Conservation (phyloP, 495 filamentous ascomycete species). For the Venustampulla echinocandica region DNA sequence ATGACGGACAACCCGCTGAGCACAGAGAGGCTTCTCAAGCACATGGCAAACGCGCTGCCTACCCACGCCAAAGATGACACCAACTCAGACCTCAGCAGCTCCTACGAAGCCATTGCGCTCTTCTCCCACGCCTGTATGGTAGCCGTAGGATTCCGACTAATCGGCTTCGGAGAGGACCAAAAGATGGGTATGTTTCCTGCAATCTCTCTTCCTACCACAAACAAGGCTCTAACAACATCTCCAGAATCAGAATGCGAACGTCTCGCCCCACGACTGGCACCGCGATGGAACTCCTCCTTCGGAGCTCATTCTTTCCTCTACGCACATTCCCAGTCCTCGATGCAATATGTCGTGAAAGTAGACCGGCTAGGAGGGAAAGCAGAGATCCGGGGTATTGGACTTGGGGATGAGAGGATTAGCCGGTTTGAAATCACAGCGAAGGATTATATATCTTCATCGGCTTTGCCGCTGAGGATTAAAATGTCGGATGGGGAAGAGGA, state of each 20-base stretch:
- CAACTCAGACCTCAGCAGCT: slow-evolving; percentile 56
- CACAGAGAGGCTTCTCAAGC: slow-evolving; percentile 35
- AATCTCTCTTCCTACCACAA: too few relatives aligned
- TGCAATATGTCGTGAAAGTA: slow-evolving; percentile 74
- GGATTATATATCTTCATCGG: slow-evolving; percentile 59
- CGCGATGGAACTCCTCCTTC: slow-evolving; percentile 66
- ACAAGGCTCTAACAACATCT: too few relatives aligned
- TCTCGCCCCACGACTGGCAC: slow-evolving; percentile 53
- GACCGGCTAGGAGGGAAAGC: slow-evolving; percentile 76
- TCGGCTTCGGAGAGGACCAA: slow-evolving; percentile 77
- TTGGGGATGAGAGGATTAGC: slow-evolving; percentile 72
- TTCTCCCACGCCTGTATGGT: slow-evolving; percentile 77
- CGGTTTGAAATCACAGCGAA: slow-evolving; percentile 65
- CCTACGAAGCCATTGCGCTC: slow-evolving; percentile 79
- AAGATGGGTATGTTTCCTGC: slow-evolving; percentile 41
- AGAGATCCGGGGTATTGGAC: slow-evolving; percentile 67
- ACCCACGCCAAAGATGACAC: slow-evolving; percentile 40
- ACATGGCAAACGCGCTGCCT: slow-evolving; percentile 50
- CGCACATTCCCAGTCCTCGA: slow-evolving; percentile 77
- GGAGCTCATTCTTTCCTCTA: slow-evolving; percentile 75
- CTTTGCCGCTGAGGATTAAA: slow-evolving; percentile 40
- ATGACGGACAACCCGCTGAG: slow-evolving; percentile 27
- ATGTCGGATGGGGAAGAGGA: slow-evolving; percentile 32
- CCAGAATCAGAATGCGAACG: slow-evolving; percentile 33
- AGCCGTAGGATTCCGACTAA: slow-evolving; percentile 69